Evolutionary conservation across 805 yeast species (phyloP), one percentile per base, ranked within the genome.

Genomic region (Tetrapisispora fleetii): DNA sequence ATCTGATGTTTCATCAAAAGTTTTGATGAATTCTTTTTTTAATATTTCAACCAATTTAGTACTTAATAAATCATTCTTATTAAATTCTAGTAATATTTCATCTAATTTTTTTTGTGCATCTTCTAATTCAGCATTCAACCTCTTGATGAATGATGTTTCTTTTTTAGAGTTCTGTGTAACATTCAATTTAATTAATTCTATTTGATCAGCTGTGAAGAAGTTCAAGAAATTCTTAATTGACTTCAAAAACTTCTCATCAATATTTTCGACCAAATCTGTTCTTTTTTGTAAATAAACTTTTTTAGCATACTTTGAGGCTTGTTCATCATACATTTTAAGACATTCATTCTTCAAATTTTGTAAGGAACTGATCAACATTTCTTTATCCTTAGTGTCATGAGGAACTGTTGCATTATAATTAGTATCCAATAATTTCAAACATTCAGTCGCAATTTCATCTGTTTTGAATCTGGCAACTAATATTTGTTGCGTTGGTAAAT

Each of bases 401-500:
- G 61, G 59, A 14, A 65, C 54, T 4, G 59, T 60, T 30, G 59
- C 24, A 19, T 63, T 50, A 36, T 75, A 72, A 8, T 63, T 65
- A 0, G 51, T 51, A 32, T 68, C 68, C 56, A 78, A 78, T 17
- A 67, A 65, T 17, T 70, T 68, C 58, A 73, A 77, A 3, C 80
- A 74, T 43, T 72, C 73, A 40, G 72, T 68, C 21, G 83, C 75
- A 43, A 93, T 85, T 65, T 93, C 98, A 60, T 89, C 95, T 64
- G 98, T 91, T 60, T 95, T 81, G 68, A 88, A 91, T 58, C 93
- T 79, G 8, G 99, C 95, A 22, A 93, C 98, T 51, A 93, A 72
- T 32, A 87, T 85, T 65, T 93, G 99, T 62, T 93, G 99, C 1
- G 98, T 90, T 27, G 99, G 99, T 54, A 93, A 74, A 67, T 93